phyloP scores from a whole-genome alignment of 768 basidiomycete genomes.

The Pleurotus eryngii region DNA sequence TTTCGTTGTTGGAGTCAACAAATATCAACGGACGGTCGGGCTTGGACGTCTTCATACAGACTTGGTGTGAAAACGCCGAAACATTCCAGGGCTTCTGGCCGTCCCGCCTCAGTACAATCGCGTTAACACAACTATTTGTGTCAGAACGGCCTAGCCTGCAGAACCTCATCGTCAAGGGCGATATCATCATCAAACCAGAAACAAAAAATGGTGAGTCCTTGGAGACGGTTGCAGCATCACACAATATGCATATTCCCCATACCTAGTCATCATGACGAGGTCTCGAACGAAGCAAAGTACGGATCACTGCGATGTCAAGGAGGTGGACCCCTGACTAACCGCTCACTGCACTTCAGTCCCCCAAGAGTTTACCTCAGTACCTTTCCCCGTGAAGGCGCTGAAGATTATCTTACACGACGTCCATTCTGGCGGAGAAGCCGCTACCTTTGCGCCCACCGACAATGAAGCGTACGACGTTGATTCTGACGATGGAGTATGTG shows the following conservation, averaged over 20 bases:
- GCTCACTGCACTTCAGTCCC: slow-evolving; percentile 60
- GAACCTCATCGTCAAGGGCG: slow-evolving; percentile 80
- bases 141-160: slow-evolving; percentile 66
- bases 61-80: slow-evolving; percentile 94
- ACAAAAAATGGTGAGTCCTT: slow-evolving; percentile 71
- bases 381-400: slow-evolving; percentile 90
- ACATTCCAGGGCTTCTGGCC: slow-evolving; percentile 97
- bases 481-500: slow-evolving; percentile 72
- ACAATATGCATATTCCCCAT: slow-evolving; percentile 5
- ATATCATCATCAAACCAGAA: slow-evolving; percentile 79
- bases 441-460: slow-evolving; percentile 54
- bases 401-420: slow-evolving; percentile 87
- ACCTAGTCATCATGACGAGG: slow-evolving; percentile 91
- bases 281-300: slow-evolving; percentile 84
- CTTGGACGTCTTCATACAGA: slow-evolving; percentile 84
- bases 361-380: slow-evolving; percentile 77
- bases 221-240: slow-evolving; percentile 7
- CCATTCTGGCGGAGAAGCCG: slow-evolving; percentile 72
- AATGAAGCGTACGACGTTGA: slow-evolving; percentile 55
- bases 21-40: slow-evolving; percentile 57
- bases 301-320: slow-evolving; percentile 22
- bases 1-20: slow-evolving; percentile 72
- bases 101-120: slow-evolving; percentile 79
- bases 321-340: slow-evolving; percentile 15
- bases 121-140: slow-evolving; percentile 69